Evolutionary conservation across 495 filamentous ascomycete species (phyloP), one percentile per base, ranked within the genome.

Genomic region (Neurospora sp.): DNA sequence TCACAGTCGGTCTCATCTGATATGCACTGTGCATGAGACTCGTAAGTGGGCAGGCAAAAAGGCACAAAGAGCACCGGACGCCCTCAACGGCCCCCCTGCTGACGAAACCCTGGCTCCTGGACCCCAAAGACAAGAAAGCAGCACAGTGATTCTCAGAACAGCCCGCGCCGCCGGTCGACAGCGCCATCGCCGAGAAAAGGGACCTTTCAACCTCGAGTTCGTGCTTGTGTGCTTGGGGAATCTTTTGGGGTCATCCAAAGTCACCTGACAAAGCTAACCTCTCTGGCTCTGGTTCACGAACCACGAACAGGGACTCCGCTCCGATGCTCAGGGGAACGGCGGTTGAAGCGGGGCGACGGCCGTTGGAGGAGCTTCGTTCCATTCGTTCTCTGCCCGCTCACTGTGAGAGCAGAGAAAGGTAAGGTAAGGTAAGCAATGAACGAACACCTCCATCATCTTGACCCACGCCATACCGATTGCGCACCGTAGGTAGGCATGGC

Each of bases 31-130:
- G 54, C 27, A 16, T 66, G 54, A 66, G 7, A 66, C 27, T 35
- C 14, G 54, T 18, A 66, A 66, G 54, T 66, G 54, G 27, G 54
- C 27, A 62, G 23, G 27, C 23, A 66, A 66, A 35, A 35, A 35
- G 54, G 27, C 48, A 59, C 27, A 66, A 35, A 66, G 54, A 66
- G 27, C 48, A 59, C 48, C 46, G 46, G 23, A 16, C 23, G 54
- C 54, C 27, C 14, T 16, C 38, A 70, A 69, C 62, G 39, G 20
- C 14, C 41, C 48, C 73, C 73, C 70, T 73, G 72, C 72, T 77
- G 76, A 76, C 74, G 74, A 72, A 74, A 72, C 75, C 75, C 62
- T 76, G 27, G 27, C 27, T 66, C 27, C 27, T 66, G 27, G 54
- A 66, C 27, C 54, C 54, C 54, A 66, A 18, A 66, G 54, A 66